Evolutionary conservation across 2,329 filamentous ascomycete genomes (phyloP), one percentile per base, ranked within the genome.

Genomic region (Cladophialophora chaetospira): DNA sequence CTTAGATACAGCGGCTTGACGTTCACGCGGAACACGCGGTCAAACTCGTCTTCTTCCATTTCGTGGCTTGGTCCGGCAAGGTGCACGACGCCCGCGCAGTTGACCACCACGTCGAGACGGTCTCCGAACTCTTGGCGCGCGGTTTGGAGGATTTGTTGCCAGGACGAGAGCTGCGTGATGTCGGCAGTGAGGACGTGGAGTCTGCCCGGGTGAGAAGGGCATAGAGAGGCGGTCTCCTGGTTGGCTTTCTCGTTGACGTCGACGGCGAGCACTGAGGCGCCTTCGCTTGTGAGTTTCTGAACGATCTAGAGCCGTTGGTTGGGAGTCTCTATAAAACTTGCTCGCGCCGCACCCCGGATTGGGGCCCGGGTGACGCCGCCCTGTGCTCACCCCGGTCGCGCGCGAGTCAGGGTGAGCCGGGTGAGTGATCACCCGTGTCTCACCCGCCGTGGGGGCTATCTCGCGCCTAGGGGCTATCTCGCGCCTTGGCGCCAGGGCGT

Each of bases 1-100:
- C 55, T 59, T 40, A 63, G 36, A 45, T 63, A 63, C 48, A 63
- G n/a, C 15, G 61, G 59, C 46, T 62, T 61, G 23, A 63, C 61
- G 36, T 63, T 63, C 44, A 63, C 61, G 8, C 55, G 50, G 50
- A 63, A 62, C 48, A 63, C 49, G 11, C 58, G 25, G 25, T 63
- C 61, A 43, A 63, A 63, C 10, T 63, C 53, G 11, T 63, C 57
- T 23, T 63, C 60, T 15, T 49, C 36, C 19, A 63, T 52, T 42
- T 60, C 57, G 25, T 60, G 57, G 21, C 57, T 57, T 28, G 60
- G 60, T 17, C 35, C 53, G 10, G 57, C 54, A 33, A 35, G 47
- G 19, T 63, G 54, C 19, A 60, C 47, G 10, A 60, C 60, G 23
- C 60, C 60, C 4, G 60, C 60, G 35, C 57, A 60, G 15, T 63